Evolutionary conservation across 148 eudicot genomes (phyloP).

Genomic region (Salicornia ramosissima): DNA sequence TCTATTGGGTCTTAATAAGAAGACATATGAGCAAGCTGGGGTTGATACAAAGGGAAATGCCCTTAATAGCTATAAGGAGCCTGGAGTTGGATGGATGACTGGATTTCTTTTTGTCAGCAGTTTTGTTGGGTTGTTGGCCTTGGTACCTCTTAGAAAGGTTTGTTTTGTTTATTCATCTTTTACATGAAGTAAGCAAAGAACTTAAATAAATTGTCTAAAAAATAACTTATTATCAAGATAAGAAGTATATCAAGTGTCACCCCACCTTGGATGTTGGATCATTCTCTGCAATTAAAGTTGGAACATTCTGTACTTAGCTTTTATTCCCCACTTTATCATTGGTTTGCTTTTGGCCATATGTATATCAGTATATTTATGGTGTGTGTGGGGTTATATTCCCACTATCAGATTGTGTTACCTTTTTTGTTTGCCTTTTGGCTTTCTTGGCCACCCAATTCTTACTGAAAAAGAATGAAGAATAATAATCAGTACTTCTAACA

Average conservation of each 20-base stretch:
- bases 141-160: constrained; percentile 89
- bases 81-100: constrained; percentile 75
- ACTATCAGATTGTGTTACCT: constrained; percentile 5
- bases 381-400: constrained; percentile 23
- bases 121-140: constrained; percentile 68
- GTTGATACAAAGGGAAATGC: constrained; percentile 66
- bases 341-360: constrained; percentile 7
- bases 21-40: constrained; percentile 72
- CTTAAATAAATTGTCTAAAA: constrained; percentile 8
- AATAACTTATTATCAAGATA: constrained; percentile 14
- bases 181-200: constrained; percentile 9
- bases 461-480: constrained; percentile 14
- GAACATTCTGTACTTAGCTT: constrained; percentile 14
- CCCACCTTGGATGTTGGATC: constrained; percentile 3
- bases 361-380: not conserved
- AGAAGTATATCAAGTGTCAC: constrained; percentile 8
- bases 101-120: constrained; percentile 66
- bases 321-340: constrained; percentile 17
- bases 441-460: constrained; percentile 2
- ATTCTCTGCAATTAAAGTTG: constrained; percentile 9
- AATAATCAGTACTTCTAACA: not conserved
- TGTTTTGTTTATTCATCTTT: not conserved
- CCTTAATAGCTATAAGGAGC: constrained; percentile 56
- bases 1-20: constrained; percentile 69
- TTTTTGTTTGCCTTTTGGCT: not conserved